phyloP scores from a whole-genome alignment of 495 filamentous ascomycete genomes.

The Penicillium paradoxum region DNA sequence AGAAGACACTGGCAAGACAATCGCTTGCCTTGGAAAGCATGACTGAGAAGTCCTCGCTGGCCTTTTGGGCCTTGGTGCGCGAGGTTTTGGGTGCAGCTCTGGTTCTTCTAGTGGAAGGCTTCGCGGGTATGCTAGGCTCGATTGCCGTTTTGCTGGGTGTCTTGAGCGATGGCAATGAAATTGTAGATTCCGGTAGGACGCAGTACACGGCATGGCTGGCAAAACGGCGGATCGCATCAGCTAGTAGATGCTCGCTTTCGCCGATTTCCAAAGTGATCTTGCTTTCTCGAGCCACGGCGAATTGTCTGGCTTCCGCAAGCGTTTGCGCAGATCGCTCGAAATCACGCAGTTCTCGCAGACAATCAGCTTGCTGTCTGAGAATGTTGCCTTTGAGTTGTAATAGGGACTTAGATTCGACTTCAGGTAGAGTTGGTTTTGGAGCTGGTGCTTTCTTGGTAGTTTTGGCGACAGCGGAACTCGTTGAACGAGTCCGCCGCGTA shows the following conservation, averaged over 20 bases:
- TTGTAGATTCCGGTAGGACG: conserved; percentile 84
- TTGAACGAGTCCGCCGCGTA: conserved; percentile 30
- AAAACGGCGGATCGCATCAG: conserved; percentile 61
- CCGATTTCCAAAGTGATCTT: conserved; percentile 40
- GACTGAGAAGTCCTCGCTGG: conserved; percentile 36
- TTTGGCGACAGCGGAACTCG: conserved; percentile 27
- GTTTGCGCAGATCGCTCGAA: conserved; percentile 36
- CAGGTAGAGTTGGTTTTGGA: conserved; percentile 20
- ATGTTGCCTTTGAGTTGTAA: conserved; percentile 56
- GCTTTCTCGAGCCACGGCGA: conserved; percentile 33
- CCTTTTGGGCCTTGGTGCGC: conserved; percentile 30
- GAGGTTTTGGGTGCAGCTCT: conserved; percentile 27
- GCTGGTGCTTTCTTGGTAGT: conserved; percentile 27
- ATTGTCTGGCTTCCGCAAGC: conserved; percentile 32
- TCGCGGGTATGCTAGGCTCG: conserved; percentile 14
- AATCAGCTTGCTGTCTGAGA: conserved; percentile 58
- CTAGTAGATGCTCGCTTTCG: conserved; percentile 46
- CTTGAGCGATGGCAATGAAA: conserved; percentile 67
- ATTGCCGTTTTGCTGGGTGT: conserved; percentile 22
- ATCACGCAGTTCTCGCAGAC: conserved; percentile 33
- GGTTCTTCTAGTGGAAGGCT: conserved; percentile 21
- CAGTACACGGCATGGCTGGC: conserved; percentile 78
- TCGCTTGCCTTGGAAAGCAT: conserved; percentile 42
- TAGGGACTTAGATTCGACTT: conserved; percentile 52
- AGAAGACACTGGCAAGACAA: conserved; percentile 34